Conservation (phyloP, 192 early-diverging fungal genomes). For the Obelidium mucronatum region DNA sequence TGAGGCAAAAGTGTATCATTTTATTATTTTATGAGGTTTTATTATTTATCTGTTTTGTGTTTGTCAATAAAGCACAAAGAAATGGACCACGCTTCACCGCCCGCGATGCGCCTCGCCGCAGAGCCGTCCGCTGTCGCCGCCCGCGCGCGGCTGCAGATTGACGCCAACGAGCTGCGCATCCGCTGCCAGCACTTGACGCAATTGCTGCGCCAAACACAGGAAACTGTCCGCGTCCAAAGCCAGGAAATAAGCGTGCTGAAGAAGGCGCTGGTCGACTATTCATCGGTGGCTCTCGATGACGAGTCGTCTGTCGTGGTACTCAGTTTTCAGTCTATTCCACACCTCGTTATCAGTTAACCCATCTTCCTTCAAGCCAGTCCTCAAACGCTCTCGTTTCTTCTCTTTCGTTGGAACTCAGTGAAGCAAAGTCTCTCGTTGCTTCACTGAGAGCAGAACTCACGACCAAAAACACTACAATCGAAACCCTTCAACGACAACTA, state of each 20-base stretch:
- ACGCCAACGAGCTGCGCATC: not conserved
- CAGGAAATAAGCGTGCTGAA: conserved; percentile 22
- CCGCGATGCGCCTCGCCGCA: too few species aligned
- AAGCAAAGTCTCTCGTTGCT: not conserved
- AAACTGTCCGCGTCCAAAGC: not conserved
- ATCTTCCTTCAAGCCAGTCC: not conserved
- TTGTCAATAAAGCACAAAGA: too few species aligned
- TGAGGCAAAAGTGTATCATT: too few species aligned
- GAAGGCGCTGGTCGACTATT: conserved; percentile 15
- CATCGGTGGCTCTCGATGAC: not conserved
- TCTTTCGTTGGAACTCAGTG: not conserved
- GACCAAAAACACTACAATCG: not conserved
- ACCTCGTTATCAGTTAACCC: not conserved
- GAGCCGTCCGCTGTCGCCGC: too few species aligned
- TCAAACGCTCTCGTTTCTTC: not conserved
- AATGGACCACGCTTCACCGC: too few species aligned
- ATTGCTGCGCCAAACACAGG: conserved; percentile 19
- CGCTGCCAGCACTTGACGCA: conserved; percentile 18
- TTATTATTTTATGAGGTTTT: too few species aligned
- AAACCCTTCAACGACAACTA: too few species aligned
- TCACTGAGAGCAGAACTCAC: not conserved
- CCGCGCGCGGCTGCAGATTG: too few species aligned
- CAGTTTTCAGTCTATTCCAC: not conserved
- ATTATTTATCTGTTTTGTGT: too few species aligned
- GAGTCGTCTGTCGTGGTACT: not conserved